Evolutionary conservation across 2,329 filamentous ascomycete species (phyloP), one percentile per base, ranked within the genome.

Genomic region (Xylariaceae sp.): DNA sequence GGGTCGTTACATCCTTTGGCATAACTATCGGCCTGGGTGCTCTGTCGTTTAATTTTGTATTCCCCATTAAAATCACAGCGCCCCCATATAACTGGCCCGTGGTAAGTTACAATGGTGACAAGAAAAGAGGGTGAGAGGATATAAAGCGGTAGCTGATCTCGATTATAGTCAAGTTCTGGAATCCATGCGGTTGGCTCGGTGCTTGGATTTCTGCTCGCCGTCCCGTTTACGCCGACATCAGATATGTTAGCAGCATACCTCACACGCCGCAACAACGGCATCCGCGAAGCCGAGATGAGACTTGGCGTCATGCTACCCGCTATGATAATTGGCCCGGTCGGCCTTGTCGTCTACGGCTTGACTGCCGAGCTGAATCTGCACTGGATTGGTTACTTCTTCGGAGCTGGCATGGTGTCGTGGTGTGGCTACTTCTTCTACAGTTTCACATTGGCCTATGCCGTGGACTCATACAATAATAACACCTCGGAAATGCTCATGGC

Each of bases 401-500:
- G 79, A 6, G 77, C 80, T 3, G 76, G 70, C n/a, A 73, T 83
- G 72, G 72, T 73, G 9, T 78, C 80, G 53, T 83, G 78, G 69
- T 73, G 75, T 17, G 74, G 74, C 3, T 84, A 82, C 69, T 84
- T 83, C 63, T 84, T 78, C 68, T 83, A 83, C 67, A 80, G 78
- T 12, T 83, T 86, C 64, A 82, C 82, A 9, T 75, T 87, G 7
- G 84, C 83, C 2, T 87, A 87, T 64, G 83, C 84, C 1, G 80
- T 87, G 33, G 84, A 87, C 66, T 81, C 77, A 49, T 84, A 87
- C 69, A 80, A 79, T 17, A 75, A 79, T 29, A 84, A 86, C 62
- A 81, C 83, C n/a, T 81, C 79, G 21, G 84, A 87, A 71, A 86
- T 86, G 83, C 76, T 87, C 9, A 86, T 84, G 58, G 80, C 81